Evolutionary conservation across 2,329 filamentous ascomycete species (phyloP).

Genomic region (Dactylonectria estremocensis): DNA sequence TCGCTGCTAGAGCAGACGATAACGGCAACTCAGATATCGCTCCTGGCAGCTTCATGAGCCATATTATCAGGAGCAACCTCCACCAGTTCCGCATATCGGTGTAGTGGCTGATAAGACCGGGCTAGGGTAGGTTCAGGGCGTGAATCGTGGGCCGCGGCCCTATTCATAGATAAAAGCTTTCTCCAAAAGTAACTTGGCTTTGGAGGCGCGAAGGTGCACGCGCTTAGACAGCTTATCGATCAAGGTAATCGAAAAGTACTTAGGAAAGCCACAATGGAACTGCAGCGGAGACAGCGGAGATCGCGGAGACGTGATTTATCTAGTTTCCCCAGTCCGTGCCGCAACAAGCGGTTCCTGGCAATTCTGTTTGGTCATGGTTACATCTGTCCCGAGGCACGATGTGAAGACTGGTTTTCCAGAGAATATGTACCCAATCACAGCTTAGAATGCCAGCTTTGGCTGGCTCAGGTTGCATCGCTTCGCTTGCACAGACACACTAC

Average conservation of each 20-base stretch:
- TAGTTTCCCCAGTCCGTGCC: not conserved
- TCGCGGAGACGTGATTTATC: not conserved
- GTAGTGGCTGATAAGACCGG: not conserved
- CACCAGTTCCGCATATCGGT: not conserved
- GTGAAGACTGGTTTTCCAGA: not conserved
- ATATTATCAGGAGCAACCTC: slow-evolving; percentile 23
- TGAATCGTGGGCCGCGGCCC: not conserved
- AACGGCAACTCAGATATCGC: slow-evolving; percentile 15
- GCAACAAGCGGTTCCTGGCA: not conserved
- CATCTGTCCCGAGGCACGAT: not conserved
- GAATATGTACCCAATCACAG: not conserved
- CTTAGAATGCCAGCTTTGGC: not conserved
- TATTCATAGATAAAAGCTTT: not conserved
- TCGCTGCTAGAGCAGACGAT: slow-evolving; percentile 28
- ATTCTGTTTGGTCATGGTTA: not conserved
- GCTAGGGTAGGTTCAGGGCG: not conserved
- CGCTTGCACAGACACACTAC: not conserved
- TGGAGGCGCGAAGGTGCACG: not conserved
- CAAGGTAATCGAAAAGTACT: not conserved
- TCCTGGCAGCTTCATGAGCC: slow-evolving; percentile 24
- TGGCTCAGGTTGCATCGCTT: not conserved
- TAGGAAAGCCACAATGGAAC: not conserved
- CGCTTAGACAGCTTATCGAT: not conserved
- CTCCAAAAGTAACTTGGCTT: not conserved
- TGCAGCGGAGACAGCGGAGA: not conserved